These are phyloP conservation scores for Leucoagaricus sp. DNA, from an alignment of 1,284 basidiomycete genomes.

Conservation along the genomic window DNA sequence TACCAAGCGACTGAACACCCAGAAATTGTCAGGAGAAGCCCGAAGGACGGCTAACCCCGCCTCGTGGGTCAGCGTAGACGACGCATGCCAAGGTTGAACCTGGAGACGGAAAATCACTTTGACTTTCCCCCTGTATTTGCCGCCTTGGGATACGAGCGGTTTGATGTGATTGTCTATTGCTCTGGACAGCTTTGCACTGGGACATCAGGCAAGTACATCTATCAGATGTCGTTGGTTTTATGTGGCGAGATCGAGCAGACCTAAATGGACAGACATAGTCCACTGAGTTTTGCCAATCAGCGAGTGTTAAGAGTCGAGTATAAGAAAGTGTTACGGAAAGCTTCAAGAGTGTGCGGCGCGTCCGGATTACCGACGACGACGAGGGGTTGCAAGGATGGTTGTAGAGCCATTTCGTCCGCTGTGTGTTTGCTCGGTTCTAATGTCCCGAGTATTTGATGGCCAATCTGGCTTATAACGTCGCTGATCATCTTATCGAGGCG, in stretches of 20 bases:
- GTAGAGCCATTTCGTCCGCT: conserved; percentile 76
- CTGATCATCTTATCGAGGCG: neutral
- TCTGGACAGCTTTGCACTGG: conserved; percentile 61
- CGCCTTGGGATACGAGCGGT: conserved; percentile 59
- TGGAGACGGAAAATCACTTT: conserved; percentile 82
- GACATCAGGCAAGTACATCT: neutral
- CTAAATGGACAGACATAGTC: conserved; percentile 91
- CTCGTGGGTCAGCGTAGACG: conserved; percentile 79
- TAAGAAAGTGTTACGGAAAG: conserved; percentile 61
- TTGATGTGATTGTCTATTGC: conserved; percentile 63
- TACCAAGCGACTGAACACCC: conserved; percentile 73
- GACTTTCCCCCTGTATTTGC: conserved; percentile 76
- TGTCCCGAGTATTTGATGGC: neutral
- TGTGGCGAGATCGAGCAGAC: conserved; percentile 28
- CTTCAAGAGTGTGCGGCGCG: conserved; percentile 83
- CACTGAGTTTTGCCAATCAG: conserved; percentile 42
- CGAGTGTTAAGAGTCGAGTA: neutral
- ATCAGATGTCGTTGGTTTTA: neutral
- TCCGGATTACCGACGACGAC: conserved; percentile 65
- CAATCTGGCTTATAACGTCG: neutral
- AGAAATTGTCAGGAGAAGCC: conserved; percentile 75
- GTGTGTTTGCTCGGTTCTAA: neutral
- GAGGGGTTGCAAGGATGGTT: conserved; percentile 74
- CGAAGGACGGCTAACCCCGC: conserved; percentile 75
- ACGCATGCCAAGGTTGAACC: conserved; percentile 83